Evolutionary conservation across 1,284 basidiomycete genomes (phyloP), one percentile per base, ranked within the genome.

Genomic region (Apiotrichum gamsii): DNA sequence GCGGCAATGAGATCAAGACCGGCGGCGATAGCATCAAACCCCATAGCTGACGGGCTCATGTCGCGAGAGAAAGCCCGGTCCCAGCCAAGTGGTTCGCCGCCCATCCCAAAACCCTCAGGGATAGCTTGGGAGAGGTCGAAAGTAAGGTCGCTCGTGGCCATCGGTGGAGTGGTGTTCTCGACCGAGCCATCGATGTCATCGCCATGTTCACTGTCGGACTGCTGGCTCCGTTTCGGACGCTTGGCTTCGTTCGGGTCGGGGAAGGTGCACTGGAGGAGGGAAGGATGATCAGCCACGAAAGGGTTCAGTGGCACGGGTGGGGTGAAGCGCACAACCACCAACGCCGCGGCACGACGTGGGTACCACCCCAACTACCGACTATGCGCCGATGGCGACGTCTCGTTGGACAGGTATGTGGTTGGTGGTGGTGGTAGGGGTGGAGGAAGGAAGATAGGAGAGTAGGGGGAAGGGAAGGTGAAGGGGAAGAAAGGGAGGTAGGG

Each of bases 71-170:
- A 45, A 5, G 39, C 39, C n/a, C 43, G 41, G 28, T 48, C 41
- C 46, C 46, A 52, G 21, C 40, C 47, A 9, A 49, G 35, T 8
- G 45, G 45, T 15, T 42, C 38, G 23, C 33, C 38, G 19, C 29
- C 39, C 13, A 47, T 47, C 16, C 43, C 52, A 38, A 44, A 37
- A n/a, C 47, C 42, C 28, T 55, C 53, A 4, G 46, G 42, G 42
- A 51, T 20, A 9, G 45, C 39, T 30, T 45, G 43, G 8, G 39
- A 29, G 16, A 55, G 31, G 24, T 51, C 48, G 28, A 51, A 48
- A 4, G 33, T 15, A 31, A 47, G 6, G 23, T 24, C 30, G 14
- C 15, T 24, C 9, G n/a, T 11, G 13, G 31, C 31, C 10, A n/a
- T 34, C 8, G 40, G 30, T 6, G 31, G 31, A 31, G 25, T 28